Conservation (phyloP, 495 filamentous ascomycete species). For the Penicillium atrosanguineum region DNA sequence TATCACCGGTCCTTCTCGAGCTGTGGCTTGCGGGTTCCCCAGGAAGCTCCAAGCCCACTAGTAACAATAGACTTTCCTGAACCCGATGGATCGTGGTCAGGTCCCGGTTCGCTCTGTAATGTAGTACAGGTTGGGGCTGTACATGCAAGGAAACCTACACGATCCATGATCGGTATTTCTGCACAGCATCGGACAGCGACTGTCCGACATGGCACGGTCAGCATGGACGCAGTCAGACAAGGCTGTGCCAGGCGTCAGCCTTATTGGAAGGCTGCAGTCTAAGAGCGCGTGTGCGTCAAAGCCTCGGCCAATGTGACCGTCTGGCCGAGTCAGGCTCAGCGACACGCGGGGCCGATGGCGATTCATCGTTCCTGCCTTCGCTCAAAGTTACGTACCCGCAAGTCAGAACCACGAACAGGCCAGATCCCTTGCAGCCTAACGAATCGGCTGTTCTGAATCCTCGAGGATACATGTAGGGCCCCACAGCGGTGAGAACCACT, state of each 20-base stretch:
- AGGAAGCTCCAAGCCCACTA: slow-evolving; percentile 6
- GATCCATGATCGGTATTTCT: slow-evolving; percentile 4
- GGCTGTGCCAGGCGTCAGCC: slow-evolving; percentile 7
- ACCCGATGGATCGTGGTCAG: neutral
- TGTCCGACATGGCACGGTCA: slow-evolving; percentile 2
- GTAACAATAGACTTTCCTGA: neutral
- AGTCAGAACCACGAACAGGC: slow-evolving; percentile 1
- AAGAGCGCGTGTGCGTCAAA: slow-evolving; percentile 12
- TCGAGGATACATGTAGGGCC: slow-evolving; percentile 11
- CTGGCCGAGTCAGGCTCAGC: neutral
- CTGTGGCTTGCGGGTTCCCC: slow-evolving; percentile 4
- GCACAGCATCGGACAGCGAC: slow-evolving; percentile 11
- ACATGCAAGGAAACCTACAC: neutral
- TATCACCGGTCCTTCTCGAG: neutral
- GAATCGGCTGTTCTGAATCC: slow-evolving; percentile 12
- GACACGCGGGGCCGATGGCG: neutral
- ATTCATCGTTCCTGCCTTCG: neutral
- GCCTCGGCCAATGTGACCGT: slow-evolving; percentile 1
- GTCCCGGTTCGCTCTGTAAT: neutral
- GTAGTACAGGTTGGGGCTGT: neutral
- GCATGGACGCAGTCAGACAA: slow-evolving; percentile 21
- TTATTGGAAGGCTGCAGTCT: slow-evolving; percentile 42
- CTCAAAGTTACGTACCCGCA: slow-evolving; percentile 10
- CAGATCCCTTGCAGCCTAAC: slow-evolving; percentile 15
- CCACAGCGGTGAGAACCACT: slow-evolving; percentile 11